These are phyloP conservation scores for Volvox reticuliferus DNA, from an alignment of 139 green algal genomes.

Conservation along the genomic window DNA sequence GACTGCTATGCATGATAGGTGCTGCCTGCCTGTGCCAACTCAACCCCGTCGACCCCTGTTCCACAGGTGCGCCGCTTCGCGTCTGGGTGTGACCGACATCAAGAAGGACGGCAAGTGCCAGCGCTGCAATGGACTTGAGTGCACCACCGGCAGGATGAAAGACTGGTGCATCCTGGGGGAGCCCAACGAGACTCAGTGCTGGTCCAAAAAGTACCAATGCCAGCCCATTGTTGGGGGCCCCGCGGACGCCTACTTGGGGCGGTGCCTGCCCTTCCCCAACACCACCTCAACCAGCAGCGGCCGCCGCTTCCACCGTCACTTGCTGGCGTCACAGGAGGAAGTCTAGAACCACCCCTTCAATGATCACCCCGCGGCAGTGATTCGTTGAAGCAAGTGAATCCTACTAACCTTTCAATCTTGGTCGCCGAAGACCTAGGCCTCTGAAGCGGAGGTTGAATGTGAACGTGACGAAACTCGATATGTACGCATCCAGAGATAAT, in stretches of 20 bases:
- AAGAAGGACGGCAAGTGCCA: slow-evolving; percentile 20
- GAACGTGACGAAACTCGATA: too few relatives aligned
- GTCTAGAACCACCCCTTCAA: too few relatives aligned
- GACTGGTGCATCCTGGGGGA: slow-evolving; percentile 10
- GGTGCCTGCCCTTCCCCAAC: not conserved
- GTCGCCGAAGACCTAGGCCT: too few relatives aligned
- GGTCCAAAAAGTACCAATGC: slow-evolving; percentile 9
- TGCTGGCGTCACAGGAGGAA: too few relatives aligned
- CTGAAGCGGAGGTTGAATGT: too few relatives aligned
- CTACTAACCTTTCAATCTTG: too few relatives aligned
- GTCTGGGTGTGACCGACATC: not conserved
- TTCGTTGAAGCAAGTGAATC: too few relatives aligned
- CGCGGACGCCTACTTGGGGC: not conserved
- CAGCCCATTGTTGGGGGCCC: not conserved
- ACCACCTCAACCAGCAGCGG: too few relatives aligned
- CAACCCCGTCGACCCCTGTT: not conserved
- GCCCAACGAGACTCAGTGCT: not conserved
- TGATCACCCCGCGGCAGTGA: too few relatives aligned
- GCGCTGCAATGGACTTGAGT: not conserved
- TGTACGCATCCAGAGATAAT: too few relatives aligned
- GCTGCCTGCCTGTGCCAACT: not conserved
- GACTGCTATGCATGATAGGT: not conserved
- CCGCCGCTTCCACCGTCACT: not conserved
- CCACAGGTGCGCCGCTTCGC: slow-evolving; percentile 9
- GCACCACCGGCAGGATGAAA: not conserved